phyloP scores from a whole-genome alignment of 169 alveolate species.

The Pseudocohnilembus persalinus region DNA sequence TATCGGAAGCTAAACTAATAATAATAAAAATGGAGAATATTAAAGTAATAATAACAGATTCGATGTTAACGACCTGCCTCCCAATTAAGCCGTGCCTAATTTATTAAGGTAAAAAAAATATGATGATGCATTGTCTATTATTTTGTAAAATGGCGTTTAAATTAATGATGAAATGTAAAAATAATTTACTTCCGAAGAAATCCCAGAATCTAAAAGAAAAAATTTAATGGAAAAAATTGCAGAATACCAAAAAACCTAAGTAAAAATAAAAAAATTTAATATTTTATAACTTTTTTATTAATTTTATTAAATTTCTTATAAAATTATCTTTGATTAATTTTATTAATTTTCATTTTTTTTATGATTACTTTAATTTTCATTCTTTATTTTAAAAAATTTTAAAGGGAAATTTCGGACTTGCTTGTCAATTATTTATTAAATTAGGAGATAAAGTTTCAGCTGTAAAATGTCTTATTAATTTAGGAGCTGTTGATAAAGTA shows the following conservation, averaged over 20 bases:
- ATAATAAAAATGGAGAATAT: background rate
- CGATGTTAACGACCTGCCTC: background rate
- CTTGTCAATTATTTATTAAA: constrained; percentile 82
- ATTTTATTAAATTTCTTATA: too few relatives aligned
- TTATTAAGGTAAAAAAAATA: too few relatives aligned
- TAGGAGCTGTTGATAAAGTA: constrained; percentile 82
- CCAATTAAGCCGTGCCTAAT: background rate
- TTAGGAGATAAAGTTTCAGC: constrained; percentile 85
- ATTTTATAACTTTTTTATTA: too few relatives aligned
- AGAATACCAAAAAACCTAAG: background rate
- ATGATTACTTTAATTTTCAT: too few relatives aligned
- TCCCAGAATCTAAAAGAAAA: background rate
- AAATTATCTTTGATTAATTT: too few relatives aligned
- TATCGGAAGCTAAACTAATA: constrained; percentile 19
- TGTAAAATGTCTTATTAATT: constrained; percentile 79
- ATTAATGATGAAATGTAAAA: background rate
- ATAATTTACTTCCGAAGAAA: background rate
- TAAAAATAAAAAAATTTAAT: too few relatives aligned
- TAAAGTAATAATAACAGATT: too few relatives aligned
- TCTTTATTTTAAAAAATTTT: constrained; percentile 62
- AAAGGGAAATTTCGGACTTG: constrained; percentile 79
- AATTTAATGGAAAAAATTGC: background rate
- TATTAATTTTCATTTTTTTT: too few relatives aligned
- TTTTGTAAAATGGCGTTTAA: too few relatives aligned
- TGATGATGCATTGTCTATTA: background rate